Base-by-base conservation (phyloP, 305 asterid species). In the Solanum hybrid region DNA sequence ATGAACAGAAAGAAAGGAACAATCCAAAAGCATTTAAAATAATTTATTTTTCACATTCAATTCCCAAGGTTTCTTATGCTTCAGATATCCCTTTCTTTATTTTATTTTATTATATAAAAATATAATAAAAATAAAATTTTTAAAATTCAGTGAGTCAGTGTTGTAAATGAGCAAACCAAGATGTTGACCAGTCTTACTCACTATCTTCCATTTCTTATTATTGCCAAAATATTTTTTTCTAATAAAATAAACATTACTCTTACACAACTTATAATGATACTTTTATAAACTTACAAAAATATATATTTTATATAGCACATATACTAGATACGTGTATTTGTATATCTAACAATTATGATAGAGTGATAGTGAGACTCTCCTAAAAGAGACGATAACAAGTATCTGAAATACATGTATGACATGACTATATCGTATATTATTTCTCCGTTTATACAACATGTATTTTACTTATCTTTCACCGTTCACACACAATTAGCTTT, bases 181-280 rank as follows among this genome's bases (percentile, higher is more conserved):
- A 90, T 69, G 92, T 94, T 92, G 94, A 94, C 93, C 79, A 89
- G 95, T 93, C 94, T 89, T 89, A 85, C 85, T 79, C 88, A 88
- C 75, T 56, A 34, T 20, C 31, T 56, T 85, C 76, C 76, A 31
- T 85, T 60, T 46, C 73, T 29, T 85, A 20, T 85, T 77, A 77
- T 85, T 85, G 26, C 7, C 22, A 31, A 51, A 82, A 24, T 11
- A 36, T 1, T 5, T 36, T 22, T 5, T n/a, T 71, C 32, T 78
- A 29, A 76, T 8, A 38, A 80, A 80, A 38, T 11, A 80, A 80
- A 7, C 7, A 24, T 24, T 79, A 24, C 31, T 37, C 7, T 32
- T 76, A 29, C 3, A 16, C 80, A 31, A 3, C 34, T 72, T 26
- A 71, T 24, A 69, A 24, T 69, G 14, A 24, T 26, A 26, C 34